Percentiles rank a stretch among this genome's conserved stretches.
phyloP scores from a whole-genome alignment of 176 grass and related monocot genomes.

The Lolium rigidum region DNA sequence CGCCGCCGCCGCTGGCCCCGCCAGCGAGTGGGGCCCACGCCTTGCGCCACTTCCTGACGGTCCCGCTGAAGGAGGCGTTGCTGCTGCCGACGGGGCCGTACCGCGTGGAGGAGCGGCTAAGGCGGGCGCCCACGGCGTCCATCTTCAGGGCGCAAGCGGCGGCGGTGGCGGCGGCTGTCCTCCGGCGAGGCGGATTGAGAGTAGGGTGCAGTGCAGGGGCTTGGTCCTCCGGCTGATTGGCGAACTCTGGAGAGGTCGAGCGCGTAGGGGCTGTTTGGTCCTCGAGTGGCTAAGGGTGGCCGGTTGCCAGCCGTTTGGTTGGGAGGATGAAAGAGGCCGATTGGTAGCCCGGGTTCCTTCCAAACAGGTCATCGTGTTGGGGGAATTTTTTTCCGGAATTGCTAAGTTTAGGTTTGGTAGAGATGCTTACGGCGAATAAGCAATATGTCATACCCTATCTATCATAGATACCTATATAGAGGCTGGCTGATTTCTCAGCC shows the following conservation, averaged over 20 bases:
- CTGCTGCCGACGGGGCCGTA: slow-evolving; percentile 64
- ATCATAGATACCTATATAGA: too few relatives aligned
- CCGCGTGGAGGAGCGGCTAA: slow-evolving; percentile 77
- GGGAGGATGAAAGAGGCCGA: too few relatives aligned
- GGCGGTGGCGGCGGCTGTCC: neutral
- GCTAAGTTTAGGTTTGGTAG: too few relatives aligned
- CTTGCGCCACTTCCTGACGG: slow-evolving; percentile 87
- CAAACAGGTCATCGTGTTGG: too few relatives aligned
- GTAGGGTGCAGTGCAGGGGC: neutral
- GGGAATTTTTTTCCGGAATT: too few relatives aligned
- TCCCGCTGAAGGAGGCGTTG: slow-evolving; percentile 64
- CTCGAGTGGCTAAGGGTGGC: too few relatives aligned
- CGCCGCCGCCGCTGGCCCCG: slow-evolving; percentile 3
- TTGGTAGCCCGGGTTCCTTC: too few relatives aligned
- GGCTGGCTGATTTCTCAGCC: too few relatives aligned
- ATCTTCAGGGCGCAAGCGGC: slow-evolving; percentile 16
- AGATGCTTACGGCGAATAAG: too few relatives aligned
- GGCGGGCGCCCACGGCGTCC: slow-evolving; percentile 54
- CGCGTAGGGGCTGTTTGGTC: too few relatives aligned
- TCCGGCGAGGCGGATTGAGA: slow-evolving; percentile 12
- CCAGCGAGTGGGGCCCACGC: slow-evolving; percentile 62
- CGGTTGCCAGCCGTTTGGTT: too few relatives aligned
- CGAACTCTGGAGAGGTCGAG: neutral
- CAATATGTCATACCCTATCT: too few relatives aligned
- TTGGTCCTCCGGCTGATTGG: neutral